A percentile compares a stretch with the other conserved stretches of the same genome.
Evolutionary conservation across 2,329 filamentous ascomycete genomes (phyloP).

Genomic region (Botrytis elliptica): DNA sequence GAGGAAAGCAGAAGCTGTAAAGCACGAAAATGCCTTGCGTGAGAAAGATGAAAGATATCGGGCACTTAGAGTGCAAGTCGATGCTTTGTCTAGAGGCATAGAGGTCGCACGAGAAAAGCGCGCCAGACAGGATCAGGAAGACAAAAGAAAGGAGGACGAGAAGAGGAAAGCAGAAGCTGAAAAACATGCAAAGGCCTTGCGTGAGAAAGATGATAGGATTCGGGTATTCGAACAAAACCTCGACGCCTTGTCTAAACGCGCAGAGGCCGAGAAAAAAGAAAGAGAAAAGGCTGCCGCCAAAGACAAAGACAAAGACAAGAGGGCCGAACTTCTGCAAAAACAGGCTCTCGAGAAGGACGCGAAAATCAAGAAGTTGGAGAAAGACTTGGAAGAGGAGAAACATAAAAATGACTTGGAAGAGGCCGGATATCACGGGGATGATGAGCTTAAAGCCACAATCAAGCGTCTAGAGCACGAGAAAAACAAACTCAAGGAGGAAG

Average conservation of each 20-base stretch:
- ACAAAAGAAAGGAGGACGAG: not conserved
- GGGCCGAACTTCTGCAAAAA: not conserved
- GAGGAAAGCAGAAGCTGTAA: not conserved
- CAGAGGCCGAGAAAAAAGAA: not conserved
- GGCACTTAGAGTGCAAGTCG: not conserved
- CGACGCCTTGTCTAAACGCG: not conserved
- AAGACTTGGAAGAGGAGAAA: not conserved
- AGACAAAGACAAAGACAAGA: not conserved
- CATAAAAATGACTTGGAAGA: not conserved
- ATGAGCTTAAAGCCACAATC: not conserved
- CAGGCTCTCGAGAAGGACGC: not conserved
- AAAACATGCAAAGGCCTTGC: not conserved
- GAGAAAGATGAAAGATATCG: not conserved
- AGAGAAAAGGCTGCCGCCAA: not conserved
- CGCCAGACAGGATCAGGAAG: not conserved
- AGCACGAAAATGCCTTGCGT: not conserved
- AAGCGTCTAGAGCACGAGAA: not conserved
- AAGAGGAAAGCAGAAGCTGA: not conserved
- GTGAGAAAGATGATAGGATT: not conserved
- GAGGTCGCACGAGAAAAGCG: not conserved
- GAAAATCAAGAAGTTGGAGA: not conserved
- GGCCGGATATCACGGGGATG: not conserved
- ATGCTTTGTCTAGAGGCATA: not conserved
- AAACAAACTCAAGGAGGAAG: not conserved
- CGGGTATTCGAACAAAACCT: not conserved